Evolutionary conservation across 441 rosid genomes (phyloP).

Genomic region (Rhodomyrtus psidioides): DNA sequence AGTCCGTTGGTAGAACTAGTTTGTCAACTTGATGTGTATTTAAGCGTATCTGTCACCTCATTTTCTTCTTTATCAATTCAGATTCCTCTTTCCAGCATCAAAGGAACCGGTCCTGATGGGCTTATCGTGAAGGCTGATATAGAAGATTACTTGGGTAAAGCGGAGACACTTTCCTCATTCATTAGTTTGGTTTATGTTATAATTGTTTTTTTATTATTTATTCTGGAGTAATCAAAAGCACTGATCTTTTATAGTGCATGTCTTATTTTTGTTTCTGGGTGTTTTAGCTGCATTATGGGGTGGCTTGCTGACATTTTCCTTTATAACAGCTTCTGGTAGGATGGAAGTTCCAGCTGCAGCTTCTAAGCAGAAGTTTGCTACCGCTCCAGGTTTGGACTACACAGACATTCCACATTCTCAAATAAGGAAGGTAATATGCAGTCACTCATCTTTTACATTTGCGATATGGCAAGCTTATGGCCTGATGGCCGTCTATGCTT

Average conservation of each 20-base stretch:
- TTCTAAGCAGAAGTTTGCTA: constrained; percentile 31
- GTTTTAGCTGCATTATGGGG: background rate
- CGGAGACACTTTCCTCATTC: background rate
- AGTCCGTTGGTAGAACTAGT: constrained; percentile 26
- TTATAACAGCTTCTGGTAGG: constrained; percentile 54
- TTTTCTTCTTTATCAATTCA: constrained; percentile 12
- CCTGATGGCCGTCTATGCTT: background rate
- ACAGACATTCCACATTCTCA: constrained; percentile 85
- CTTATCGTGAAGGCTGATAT: constrained; percentile 83
- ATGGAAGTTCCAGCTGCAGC: constrained; percentile 52
- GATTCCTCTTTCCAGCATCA: constrained; percentile 78
- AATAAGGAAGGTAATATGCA: constrained; percentile 67
- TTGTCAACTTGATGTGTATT: background rate
- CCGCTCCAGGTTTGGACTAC: constrained; percentile 57
- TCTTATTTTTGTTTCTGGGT: background rate
- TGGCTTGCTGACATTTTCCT: constrained; percentile 2
- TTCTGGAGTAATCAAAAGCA: background rate
- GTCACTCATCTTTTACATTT: background rate
- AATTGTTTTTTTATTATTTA: background rate
- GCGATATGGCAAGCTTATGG: background rate
- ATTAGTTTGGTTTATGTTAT: background rate
- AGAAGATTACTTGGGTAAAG: constrained; percentile 80
- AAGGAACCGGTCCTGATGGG: constrained; percentile 93
- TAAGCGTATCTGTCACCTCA: background rate
- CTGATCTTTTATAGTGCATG: background rate